Base-by-base conservation (phyloP, 495 filamentous ascomycete species). In the Cenococcum geophilum region DNA sequence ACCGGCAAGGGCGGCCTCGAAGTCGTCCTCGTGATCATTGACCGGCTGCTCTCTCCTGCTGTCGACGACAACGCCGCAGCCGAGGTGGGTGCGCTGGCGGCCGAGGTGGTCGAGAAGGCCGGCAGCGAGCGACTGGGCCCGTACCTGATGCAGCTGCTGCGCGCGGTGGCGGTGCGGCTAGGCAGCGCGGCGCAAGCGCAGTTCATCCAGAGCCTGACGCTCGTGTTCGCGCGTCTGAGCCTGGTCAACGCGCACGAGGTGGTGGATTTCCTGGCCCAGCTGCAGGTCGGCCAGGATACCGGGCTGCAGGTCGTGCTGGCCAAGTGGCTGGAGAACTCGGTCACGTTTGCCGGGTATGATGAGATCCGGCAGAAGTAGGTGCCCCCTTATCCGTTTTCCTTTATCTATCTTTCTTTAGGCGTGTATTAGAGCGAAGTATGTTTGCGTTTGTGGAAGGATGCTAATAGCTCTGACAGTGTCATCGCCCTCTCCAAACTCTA, bases 241-340 rank as follows among this genome's bases (percentile, higher is more conserved):
- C 78, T 97, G 6, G 83, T 85, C 43, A 89, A 87, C 55, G 87
- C 93, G 4, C 84, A 86, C 49, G 95, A 97, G 59, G 91, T 98
- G 5, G 85, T 97, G 2, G 86, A 91, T 61, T 98, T 98, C 76
- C 77, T 98, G 37, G 85, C 86, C 23, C 85, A 90, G 59, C 86
- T 95, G 52, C 81, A 90, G 63, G 83, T 98, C 59, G 81, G 82
- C 32, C 80, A 79, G 20, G 78, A 83, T 65, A 95, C 80, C 68
- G 93, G 93, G 12, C 77, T 98, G 8, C 82, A 89, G 55, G 85
- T 97, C 1, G 93, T 98, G 14, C 74, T 98, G 62, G 79, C 83
- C 74, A 97, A 97, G 73, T 98, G 93, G 93, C 79, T 97, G 0
- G 92, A 96, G 73, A 93, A 97, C 73, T 96, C 91, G 2, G 82